A percentile compares a stretch with the other conserved stretches of the same genome.
phyloP scores from a whole-genome alignment of 768 basidiomycete species.

The Tulasnella sp. region DNA sequence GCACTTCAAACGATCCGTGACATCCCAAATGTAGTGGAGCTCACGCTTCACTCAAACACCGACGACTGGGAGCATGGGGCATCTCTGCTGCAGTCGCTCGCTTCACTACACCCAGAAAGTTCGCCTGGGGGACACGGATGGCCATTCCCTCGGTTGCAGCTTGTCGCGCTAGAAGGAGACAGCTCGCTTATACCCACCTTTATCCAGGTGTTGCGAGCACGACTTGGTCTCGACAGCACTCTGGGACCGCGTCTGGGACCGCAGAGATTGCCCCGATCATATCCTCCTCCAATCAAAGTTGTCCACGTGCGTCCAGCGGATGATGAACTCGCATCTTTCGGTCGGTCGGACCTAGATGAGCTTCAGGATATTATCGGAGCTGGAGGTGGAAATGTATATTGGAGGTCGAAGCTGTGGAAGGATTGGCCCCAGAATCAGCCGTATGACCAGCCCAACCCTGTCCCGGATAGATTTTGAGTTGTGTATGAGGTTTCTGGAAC shows the following conservation, averaged over 20 bases:
- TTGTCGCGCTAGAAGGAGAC: background rate
- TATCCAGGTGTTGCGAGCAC: background rate
- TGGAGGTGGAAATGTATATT: too few relatives aligned
- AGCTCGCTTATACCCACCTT: background rate
- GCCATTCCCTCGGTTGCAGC: background rate
- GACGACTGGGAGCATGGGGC: background rate
- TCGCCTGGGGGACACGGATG: background rate
- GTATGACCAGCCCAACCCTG: too few relatives aligned
- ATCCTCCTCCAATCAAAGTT: background rate
- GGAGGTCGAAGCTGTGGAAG: too few relatives aligned
- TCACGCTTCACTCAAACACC: background rate
- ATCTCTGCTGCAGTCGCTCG: background rate
- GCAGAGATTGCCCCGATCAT: background rate
- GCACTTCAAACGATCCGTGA: background rate
- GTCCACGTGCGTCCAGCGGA: background rate
- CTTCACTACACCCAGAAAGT: background rate
- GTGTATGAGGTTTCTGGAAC: too few relatives aligned
- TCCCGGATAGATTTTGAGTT: too few relatives aligned
- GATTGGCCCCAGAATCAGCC: too few relatives aligned
- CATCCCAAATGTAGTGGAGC: background rate
- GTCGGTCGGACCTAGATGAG: background rate
- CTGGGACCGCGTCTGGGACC: background rate
- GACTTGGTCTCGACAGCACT: conserved; percentile 1
- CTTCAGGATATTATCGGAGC: too few relatives aligned
- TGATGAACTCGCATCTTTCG: background rate